These are phyloP conservation scores for Podospora sp. DNA, from an alignment of 495 filamentous ascomycete genomes.

Conservation along the genomic window DNA sequence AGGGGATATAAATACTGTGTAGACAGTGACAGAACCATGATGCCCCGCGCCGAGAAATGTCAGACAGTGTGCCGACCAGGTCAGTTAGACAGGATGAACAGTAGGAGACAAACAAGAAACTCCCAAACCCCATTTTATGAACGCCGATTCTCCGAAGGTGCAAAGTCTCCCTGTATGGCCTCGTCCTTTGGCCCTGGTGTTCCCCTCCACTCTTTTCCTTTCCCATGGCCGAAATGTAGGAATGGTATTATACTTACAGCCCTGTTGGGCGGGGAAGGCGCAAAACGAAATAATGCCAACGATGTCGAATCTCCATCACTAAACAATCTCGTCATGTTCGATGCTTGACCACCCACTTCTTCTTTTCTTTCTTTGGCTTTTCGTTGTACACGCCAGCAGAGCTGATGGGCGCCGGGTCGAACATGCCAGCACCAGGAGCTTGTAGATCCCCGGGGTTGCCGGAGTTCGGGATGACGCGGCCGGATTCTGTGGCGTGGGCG, in stretches of 20 bases:
- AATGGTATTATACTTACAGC: constrained; percentile 2
- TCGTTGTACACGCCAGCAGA: constrained; percentile 34
- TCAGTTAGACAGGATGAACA: neutral
- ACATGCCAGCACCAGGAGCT: constrained; percentile 36
- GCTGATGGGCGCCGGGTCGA: constrained; percentile 35
- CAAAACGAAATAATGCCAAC: constrained; percentile 11
- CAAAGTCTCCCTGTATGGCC: neutral
- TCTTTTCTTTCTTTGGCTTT: constrained; percentile 38
- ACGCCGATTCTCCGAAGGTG: neutral
- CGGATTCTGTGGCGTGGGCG: constrained; percentile 34
- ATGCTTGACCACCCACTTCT: constrained; percentile 44
- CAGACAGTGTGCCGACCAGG: neutral
- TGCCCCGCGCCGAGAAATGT: neutral
- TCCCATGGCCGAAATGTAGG: neutral
- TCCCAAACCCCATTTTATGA: neutral
- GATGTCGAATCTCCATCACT: neutral
- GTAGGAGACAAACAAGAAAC: neutral
- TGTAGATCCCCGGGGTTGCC: constrained; percentile 33
- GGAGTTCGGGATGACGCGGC: constrained; percentile 34
- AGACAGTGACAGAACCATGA: neutral
- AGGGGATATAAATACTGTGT: neutral
- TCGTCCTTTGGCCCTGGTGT: neutral
- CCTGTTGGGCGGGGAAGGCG: neutral
- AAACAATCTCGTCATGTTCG: constrained; percentile 36
- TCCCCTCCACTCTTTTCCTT: constrained; percentile 5